Conservation (phyloP, 2,329 filamentous ascomycete genomes). For the Tolypocladium tropicale region DNA sequence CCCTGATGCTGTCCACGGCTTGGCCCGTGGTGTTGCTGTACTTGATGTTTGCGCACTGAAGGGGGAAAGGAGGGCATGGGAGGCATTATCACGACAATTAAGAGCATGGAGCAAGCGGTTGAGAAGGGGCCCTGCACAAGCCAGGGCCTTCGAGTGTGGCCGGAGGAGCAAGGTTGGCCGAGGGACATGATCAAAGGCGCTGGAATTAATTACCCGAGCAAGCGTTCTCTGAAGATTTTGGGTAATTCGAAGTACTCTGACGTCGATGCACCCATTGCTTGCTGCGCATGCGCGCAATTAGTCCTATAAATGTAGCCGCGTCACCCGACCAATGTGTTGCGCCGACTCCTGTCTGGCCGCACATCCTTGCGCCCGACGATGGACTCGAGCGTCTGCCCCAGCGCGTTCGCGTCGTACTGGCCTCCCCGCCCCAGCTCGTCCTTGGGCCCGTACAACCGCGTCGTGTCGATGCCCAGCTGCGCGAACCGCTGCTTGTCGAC, state of each 20-base stretch:
- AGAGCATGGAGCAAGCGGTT: not conserved
- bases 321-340: slow-evolving; percentile 32
- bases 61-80: not conserved
- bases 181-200: not conserved
- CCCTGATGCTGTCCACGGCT: slow-evolving; percentile 20
- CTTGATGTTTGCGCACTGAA: slow-evolving; percentile 12
- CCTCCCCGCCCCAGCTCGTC: slow-evolving; percentile 30
- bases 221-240: not conserved
- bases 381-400: slow-evolving; percentile 66
- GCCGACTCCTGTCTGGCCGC: slow-evolving; percentile 25
- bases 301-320: not conserved
- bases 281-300: no score
- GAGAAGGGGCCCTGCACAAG: not conserved
- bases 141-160: not conserved
- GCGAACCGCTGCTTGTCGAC: slow-evolving; percentile 58
- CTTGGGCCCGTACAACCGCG: slow-evolving; percentile 65
- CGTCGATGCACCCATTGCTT: not conserved
- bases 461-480: slow-evolving; percentile 62
- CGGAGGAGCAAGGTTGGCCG: not conserved
- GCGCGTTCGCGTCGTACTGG: slow-evolving; percentile 65
- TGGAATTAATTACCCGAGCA: not conserved
- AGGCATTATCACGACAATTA: not conserved
- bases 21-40: slow-evolving; percentile 27
- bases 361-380: slow-evolving; percentile 53
- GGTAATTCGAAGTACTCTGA: not conserved